Percentiles rank a stretch among this genome's conserved stretches.
Evolutionary conservation across 495 filamentous ascomycete species (phyloP).

Genomic region (Lasiosphaeria hispida): DNA sequence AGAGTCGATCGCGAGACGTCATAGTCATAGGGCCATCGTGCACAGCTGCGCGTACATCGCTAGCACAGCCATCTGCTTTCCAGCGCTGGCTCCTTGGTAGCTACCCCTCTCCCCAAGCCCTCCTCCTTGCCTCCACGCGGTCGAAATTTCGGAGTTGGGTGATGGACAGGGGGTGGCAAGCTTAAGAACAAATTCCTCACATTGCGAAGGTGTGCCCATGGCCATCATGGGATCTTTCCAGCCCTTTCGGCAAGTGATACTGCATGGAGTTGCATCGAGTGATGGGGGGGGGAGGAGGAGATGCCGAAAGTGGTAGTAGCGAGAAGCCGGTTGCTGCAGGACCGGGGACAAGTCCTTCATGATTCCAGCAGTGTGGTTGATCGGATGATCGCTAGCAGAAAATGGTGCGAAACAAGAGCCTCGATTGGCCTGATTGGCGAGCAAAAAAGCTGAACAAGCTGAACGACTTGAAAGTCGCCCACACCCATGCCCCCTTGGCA

Average conservation of each 20-base stretch:
- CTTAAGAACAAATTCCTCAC: neutral
- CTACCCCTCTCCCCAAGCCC: neutral
- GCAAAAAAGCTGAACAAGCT: neutral
- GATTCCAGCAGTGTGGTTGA: slow-evolving; percentile 29
- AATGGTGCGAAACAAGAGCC: slow-evolving; percentile 14
- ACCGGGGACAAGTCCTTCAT: slow-evolving; percentile 2
- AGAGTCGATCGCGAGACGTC: too few relatives aligned
- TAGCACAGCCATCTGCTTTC: too few relatives aligned
- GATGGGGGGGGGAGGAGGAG: slow-evolving; percentile 3
- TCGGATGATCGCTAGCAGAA: slow-evolving; percentile 22
- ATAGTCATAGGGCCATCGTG: too few relatives aligned
- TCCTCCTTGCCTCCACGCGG: neutral
- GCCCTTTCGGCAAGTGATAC: slow-evolving; percentile 7
- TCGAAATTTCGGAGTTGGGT: neutral
- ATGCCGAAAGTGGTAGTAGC: slow-evolving; percentile 3
- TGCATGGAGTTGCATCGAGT: neutral
- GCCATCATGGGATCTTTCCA: slow-evolving; percentile 5
- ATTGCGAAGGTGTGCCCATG: neutral
- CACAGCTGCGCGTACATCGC: too few relatives aligned
- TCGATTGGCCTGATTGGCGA: slow-evolving; percentile 12
- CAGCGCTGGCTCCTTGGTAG: too few relatives aligned
- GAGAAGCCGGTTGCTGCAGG: slow-evolving; percentile 7
- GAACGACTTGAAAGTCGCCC: neutral
- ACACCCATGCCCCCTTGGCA: neutral
- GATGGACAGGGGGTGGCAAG: slow-evolving; percentile 18